Evolutionary conservation across 345 rosid species (phyloP), one percentile per base, ranked within the genome.

Genomic region (Acer saccharum): DNA sequence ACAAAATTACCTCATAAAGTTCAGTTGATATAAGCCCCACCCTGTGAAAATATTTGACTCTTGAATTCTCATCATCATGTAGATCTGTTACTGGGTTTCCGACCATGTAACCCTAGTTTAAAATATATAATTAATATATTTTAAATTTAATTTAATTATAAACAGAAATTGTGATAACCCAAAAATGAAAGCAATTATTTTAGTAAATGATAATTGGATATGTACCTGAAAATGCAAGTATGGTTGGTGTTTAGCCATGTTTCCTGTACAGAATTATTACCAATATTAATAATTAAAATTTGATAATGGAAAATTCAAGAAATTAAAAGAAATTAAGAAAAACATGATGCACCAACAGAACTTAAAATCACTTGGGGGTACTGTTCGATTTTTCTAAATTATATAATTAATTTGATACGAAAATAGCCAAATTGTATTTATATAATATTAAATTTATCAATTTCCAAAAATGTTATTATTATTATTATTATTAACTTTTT

Each of bases 61-160:
- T 77, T 14, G 81, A 80, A 52, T 80, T 83, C 65, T 63, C 52
- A 27, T 83, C 86, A 60, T 60, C 8, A 16, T 60, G 16, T 13
- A 43, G 12, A 65, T 10, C 72, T 55, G 87, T 84, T 60, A 52
- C 35, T 0, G 87, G 84, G 71, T 81, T 84, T 14, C 87, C 84
- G 13, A 79, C 64, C 17, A 76, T 23, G 64, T 81, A 84, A 20
- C 87, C 87, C 81, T 84, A 64, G 13, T 54, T 65, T 11, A 9
- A 3, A 41, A 32, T 32, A 32, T 67, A 17, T 17, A 17, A n/a
- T 16, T 17, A 17, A n/a, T 9, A 39, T 18, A 67, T 43, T 21
- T 21, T 20, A 17, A 65, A 65, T 35, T 41, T 18, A 41, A 27
- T 12, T 16, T 27, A 7, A 63, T 27, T 25, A 27, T 1, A 10